phyloP scores from a whole-genome alignment of 352 stramenopile species.

The Pythium myriotylum region DNA sequence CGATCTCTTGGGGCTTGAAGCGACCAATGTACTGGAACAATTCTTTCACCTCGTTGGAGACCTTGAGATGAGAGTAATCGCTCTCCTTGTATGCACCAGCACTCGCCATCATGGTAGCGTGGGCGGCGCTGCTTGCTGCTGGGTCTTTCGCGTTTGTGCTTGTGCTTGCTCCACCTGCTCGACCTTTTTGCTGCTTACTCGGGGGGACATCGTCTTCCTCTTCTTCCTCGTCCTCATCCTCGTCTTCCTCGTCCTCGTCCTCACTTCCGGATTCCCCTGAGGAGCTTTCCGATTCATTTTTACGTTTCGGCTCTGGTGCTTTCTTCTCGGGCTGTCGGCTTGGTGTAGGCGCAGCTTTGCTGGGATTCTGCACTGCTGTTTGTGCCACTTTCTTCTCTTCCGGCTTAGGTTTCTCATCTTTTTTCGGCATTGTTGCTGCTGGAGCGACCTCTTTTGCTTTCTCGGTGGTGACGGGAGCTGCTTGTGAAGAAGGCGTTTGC shows the following conservation, averaged over 20 bases:
- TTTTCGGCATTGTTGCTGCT: constrained; percentile 15
- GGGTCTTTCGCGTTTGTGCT: constrained; percentile 7
- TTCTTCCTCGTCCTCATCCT: constrained; percentile 44
- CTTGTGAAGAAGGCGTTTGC: background rate
- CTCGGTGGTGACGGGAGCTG: constrained; percentile 1
- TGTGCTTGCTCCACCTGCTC: constrained; percentile 9
- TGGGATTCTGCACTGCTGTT: constrained; percentile 28
- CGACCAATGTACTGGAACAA: constrained; percentile 94
- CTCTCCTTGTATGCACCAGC: constrained; percentile 86
- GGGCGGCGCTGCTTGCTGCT: constrained; percentile 32
- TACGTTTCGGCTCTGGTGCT: constrained; percentile 48
- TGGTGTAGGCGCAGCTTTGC: constrained; percentile 10
- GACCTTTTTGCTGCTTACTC: constrained; percentile 20
- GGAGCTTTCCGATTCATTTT: constrained; percentile 65
- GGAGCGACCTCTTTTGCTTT: constrained; percentile 22
- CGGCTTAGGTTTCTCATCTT: constrained; percentile 32
- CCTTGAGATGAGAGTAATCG: constrained; percentile 88
- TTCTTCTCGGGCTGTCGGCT: constrained; percentile 48
- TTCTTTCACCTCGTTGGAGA: constrained; percentile 89
- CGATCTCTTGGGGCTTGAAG: constrained; percentile 96
- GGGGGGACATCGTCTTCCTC: constrained; percentile 48
- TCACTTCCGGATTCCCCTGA: constrained; percentile 69
- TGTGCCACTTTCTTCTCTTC: constrained; percentile 22
- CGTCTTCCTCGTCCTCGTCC: constrained; percentile 68
- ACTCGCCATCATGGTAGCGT: constrained; percentile 68